phyloP scores from a whole-genome alignment of 2,329 filamentous ascomycete genomes.

The Neodidymelliopsis sp. region DNA sequence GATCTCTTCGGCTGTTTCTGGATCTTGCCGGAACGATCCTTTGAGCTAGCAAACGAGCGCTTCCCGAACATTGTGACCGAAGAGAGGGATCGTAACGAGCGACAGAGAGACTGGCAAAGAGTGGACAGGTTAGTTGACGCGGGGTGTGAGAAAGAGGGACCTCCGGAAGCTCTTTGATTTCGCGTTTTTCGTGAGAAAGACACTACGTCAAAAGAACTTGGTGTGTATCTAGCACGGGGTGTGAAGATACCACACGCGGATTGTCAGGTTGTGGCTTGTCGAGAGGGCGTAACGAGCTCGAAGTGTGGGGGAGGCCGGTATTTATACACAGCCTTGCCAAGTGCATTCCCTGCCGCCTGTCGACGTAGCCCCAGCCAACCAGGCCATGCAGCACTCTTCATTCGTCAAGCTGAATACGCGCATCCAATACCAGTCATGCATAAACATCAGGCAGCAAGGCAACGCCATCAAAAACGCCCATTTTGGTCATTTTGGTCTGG shows the following conservation, averaged over 20 bases:
- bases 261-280: constrained; percentile 53
- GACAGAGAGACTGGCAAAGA: constrained; percentile 57
- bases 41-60: constrained; percentile 79
- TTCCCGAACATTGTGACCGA: constrained; percentile 78
- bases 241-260: constrained; percentile 48
- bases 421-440: constrained; percentile 15
- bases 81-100: constrained; percentile 51
- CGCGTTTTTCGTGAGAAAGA: constrained; percentile 45
- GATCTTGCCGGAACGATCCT: constrained; percentile 88
- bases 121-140: constrained; percentile 60
- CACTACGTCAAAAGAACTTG: constrained; percentile 49
- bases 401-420: constrained; percentile 13
- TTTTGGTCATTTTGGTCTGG: constrained; percentile 11
- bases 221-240: constrained; percentile 45
- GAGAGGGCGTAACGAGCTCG: constrained; percentile 45
- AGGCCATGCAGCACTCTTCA: constrained; percentile 13
- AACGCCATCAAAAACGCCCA: constrained; percentile 7
- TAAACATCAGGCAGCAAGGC: constrained; percentile 21
- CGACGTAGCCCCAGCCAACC: constrained; percentile 18
- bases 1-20: constrained; percentile 79
- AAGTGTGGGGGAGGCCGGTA: constrained; percentile 40
- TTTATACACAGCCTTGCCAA: constrained; percentile 28
- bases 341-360: constrained; percentile 20
- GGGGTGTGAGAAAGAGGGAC: constrained; percentile 59
- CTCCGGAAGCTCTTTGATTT: constrained; percentile 60